phyloP scores from a whole-genome alignment of 2,329 filamentous ascomycete genomes.

The Beauveria bassiana region DNA sequence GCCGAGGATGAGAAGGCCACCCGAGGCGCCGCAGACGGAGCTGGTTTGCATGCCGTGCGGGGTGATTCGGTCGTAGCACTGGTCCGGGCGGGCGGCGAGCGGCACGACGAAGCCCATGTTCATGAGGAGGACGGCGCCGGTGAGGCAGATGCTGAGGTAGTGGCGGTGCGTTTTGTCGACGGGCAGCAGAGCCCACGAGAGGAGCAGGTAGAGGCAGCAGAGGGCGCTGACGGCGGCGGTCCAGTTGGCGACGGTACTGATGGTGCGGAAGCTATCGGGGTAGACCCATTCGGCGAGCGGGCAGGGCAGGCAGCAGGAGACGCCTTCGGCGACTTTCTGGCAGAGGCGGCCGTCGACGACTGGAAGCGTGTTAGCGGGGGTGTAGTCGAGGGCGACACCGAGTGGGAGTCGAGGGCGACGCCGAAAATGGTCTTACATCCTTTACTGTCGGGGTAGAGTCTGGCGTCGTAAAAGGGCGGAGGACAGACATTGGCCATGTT shows the following conservation, averaged over 20 bases:
- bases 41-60: conserved; percentile 85
- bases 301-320: conserved; percentile 82
- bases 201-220: conserved; percentile 65
- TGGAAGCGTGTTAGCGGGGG: conserved; percentile 23
- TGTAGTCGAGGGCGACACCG: not conserved
- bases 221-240: conserved; percentile 68
- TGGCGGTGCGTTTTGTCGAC: conserved; percentile 86
- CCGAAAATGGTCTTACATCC: conserved; percentile 52
- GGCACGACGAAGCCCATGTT: conserved; percentile 90
- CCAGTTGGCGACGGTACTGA: conserved; percentile 69
- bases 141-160: conserved; percentile 84
- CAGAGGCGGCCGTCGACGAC: conserved; percentile 51
- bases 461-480: conserved; percentile 60
- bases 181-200: conserved; percentile 74
- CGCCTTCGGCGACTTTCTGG: conserved; percentile 37
- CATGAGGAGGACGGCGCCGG: conserved; percentile 67
- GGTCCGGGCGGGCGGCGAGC: conserved; percentile 65
- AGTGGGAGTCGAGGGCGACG: not conserved
- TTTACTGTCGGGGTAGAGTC: conserved; percentile 48
- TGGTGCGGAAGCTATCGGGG: conserved; percentile 47
- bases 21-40: conserved; percentile 78
- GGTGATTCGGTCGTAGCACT: conserved; percentile 86
- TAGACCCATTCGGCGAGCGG: conserved; percentile 74
- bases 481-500: conserved; percentile 43
- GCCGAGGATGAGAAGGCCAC: conserved; percentile 76